Base-by-base conservation (phyloP, 2,329 filamentous ascomycete species). In the Aspergillus felis region DNA sequence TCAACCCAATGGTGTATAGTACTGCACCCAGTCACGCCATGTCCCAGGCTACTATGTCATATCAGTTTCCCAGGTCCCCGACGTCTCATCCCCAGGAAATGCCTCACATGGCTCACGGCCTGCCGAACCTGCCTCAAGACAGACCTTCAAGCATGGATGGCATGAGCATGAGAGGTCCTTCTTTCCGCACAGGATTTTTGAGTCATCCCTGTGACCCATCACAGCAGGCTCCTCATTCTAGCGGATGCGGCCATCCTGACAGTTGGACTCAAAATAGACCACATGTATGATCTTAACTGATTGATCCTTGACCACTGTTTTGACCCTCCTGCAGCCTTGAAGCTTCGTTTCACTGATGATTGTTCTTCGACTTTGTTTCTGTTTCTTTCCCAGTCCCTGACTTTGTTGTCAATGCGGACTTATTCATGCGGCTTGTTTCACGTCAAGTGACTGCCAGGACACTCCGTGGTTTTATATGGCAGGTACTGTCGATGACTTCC, bases 21-120 rank as follows among this genome's bases (percentile, higher is more conserved):
- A 22, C 22, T 22, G 1, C 22, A 22, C 22, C 22, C 22, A 22
- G 22, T 22, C 22, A 22, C 22, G 22, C 22, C 22, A 22, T 22
- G 22, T 22, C 22, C 2, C 22, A 22, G 22, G 2, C 66, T 4
- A 50, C 61, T 17, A 67, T 73, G 61, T 59, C 62, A 41, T 74
- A 70, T 55, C 64, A 64, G 20, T 63, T 73, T 57, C 60, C 67
- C 6, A 67, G 69, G 55, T 54, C 63, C n/a, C 50, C 64, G 8
- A 56, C 63, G 24, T 54, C 65, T 7, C 59, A 67, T 27, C 49
- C 65, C 12, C 66, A 69, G n/a, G 67, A 69, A 10, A 60, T 71
- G 53, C 56, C 66, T 9, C 20, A 46, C 7, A 10, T 46, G 6
- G 9, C 42, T 24, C 59, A 69, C n/a, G 48, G 57, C 20, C 53